Percentiles rank a stretch among this genome's conserved stretches.
Conservation (phyloP, 169 alveolate genomes). For the Plasmodium falciparum region DNA sequence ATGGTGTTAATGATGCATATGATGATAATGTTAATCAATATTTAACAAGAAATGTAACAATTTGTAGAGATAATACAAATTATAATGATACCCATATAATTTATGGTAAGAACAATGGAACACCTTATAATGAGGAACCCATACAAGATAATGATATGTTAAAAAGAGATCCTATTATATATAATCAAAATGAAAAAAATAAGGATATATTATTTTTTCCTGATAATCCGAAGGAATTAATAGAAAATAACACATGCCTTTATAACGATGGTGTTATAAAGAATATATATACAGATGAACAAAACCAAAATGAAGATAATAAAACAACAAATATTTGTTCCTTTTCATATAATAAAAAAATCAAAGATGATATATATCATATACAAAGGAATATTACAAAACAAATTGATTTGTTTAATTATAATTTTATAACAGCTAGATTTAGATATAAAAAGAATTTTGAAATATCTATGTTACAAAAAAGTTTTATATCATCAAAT, state of each 20-base stretch:
- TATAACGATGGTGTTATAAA: too few relatives aligned
- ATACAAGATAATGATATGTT: not conserved
- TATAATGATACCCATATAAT: too few relatives aligned
- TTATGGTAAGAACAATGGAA: too few relatives aligned
- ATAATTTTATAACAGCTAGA: constrained; percentile 31
- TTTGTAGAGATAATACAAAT: too few relatives aligned
- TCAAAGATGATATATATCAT: not conserved
- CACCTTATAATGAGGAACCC: not conserved
- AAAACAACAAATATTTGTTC: too few relatives aligned
- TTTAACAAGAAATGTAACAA: too few relatives aligned
- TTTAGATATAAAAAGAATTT: constrained; percentile 19
- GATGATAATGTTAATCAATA: not conserved
- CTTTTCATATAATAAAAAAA: not conserved
- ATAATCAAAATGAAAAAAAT: not conserved
- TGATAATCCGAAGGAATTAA: too few relatives aligned
- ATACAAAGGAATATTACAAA: constrained; percentile 8
- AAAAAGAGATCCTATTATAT: not conserved
- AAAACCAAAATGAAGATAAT: too few relatives aligned
- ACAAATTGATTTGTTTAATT: constrained; percentile 15
- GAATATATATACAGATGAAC: too few relatives aligned
- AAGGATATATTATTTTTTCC: too few relatives aligned
- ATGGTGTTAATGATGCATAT: too few relatives aligned
- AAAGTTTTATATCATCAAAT: not conserved
- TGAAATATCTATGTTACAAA: constrained; percentile 2
- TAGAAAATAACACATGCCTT: too few relatives aligned